Base-by-base conservation (phyloP, 2,329 filamentous ascomycete genomes). In the Cladosporium colombiae region DNA sequence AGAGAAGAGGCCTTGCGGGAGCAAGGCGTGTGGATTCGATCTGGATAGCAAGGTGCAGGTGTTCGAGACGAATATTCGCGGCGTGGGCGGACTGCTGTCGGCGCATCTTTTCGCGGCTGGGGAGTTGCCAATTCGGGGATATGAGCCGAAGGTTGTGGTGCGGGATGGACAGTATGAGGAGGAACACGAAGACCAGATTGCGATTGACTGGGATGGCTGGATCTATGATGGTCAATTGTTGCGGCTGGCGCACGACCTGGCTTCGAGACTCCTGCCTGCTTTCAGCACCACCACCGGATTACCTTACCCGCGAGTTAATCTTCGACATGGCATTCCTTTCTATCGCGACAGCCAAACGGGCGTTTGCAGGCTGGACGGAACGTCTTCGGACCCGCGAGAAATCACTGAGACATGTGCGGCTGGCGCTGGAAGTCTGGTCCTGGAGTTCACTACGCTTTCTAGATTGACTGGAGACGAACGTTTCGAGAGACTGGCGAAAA, bases 1-100 rank as follows among this genome's bases (percentile, higher is more conserved):
- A 33, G 79, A 83, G 89, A 91, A 3, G 82, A 83, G 84, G 5
- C 92, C 91, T 7, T 84, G 86, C 74, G 94, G 94, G 3, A 82
- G 85, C 65, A 84, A 92, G 69, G 88, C 89, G 3, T 86, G 88
- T 64, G 95, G 93, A 0, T 99, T 99, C 74, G 92, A 99, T 77
- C 82, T 97, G 49, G 94, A 99, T 78, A 97, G 93, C 81, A 99
- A 98, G 79, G 95, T 99, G 1, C 94, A 99, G 80, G 92, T 99
- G 46, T 99, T 99, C 74, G 95, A 99, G 81, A 98, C 94, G 0
- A 94, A 97, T 40, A 99, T 99, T 71, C 86, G 95, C 66, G 95
- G 94, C 18, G 86, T 96, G 55, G 95, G 95, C 16, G 95, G 95
- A 0, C 82, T 99, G 65, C 80, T 99, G 70, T 97, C 93, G 74